These are phyloP conservation scores for Hericium coralloides DNA, from an alignment of 768 basidiomycete species.

Conservation along the genomic window DNA sequence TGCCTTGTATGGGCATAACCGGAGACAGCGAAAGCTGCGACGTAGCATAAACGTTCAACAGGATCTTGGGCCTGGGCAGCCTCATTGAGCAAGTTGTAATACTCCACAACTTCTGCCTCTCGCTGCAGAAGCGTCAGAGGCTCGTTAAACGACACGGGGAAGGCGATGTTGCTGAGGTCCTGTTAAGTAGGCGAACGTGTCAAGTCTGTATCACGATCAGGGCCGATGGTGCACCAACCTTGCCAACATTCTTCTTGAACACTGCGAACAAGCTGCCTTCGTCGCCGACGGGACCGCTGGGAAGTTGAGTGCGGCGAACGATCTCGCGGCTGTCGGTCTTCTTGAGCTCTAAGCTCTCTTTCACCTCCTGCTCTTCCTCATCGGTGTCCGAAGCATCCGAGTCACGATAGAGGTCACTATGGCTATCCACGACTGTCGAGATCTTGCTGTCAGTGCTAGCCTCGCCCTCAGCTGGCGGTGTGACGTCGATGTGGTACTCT, in stretches of 20 bases:
- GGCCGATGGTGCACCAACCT: conserved; percentile 34
- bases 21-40: conserved; percentile 82
- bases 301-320: conserved; percentile 46
- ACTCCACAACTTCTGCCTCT: conserved; percentile 79
- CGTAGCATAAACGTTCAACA: conserved; percentile 59
- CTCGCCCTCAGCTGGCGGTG: conserved; percentile 14
- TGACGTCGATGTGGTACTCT: conserved; percentile 51
- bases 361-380: conserved; percentile 40
- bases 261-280: conserved; percentile 79
- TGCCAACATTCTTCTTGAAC: conserved; percentile 83
- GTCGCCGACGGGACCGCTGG: conserved; percentile 53
- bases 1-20: conserved; percentile 74
- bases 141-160: conserved; percentile 90
- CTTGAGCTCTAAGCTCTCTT: conserved; percentile 25
- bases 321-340: conserved; percentile 16
- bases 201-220: neutral
- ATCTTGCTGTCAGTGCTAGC: conserved; percentile 21
- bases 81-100: conserved; percentile 56
- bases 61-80: conserved; percentile 52
- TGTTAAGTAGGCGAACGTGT: conserved; percentile 20
- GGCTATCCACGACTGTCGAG: conserved; percentile 27
- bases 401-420: conserved; percentile 38
- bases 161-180: conserved; percentile 75
- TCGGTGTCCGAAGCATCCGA: conserved; percentile 45
- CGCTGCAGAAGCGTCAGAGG: conserved; percentile 78